These are phyloP conservation scores for Trichoderma pleuroti DNA, from an alignment of 2,329 filamentous ascomycete genomes.

Conservation along the genomic window DNA sequence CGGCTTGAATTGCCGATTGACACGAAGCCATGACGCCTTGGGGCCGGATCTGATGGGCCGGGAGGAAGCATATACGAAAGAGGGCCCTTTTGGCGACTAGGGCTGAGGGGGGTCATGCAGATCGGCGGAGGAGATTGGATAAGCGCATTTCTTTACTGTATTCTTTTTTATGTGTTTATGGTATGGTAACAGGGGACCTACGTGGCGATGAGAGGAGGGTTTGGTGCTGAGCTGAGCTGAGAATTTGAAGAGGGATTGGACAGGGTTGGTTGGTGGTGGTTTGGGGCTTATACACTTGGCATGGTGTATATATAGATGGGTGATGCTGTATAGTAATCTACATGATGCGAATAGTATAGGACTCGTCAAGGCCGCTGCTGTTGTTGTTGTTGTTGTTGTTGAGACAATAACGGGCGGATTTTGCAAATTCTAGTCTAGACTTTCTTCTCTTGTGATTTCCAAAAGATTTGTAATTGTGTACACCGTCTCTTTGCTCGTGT, in stretches of 20 bases:
- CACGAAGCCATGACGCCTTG: neutral
- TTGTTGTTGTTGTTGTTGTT: neutral
- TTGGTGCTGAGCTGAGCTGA: conserved; percentile 4
- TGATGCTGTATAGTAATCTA: neutral
- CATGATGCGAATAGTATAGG: neutral
- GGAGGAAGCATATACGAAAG: neutral
- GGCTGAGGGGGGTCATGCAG: conserved; percentile 1
- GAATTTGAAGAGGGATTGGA: neutral
- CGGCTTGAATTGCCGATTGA: neutral
- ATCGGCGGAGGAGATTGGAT: neutral
- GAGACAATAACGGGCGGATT: neutral
- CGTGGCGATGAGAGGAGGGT: neutral
- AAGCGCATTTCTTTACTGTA: neutral
- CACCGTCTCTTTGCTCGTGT: neutral
- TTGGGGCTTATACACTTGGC: neutral
- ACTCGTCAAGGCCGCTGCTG: neutral
- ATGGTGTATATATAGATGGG: neutral
- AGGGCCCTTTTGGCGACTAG: neutral
- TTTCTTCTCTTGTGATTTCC: neutral
- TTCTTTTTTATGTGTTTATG: neutral
- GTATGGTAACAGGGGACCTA: neutral
- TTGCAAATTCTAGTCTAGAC: neutral
- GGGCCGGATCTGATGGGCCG: neutral
- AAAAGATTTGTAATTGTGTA: neutral
- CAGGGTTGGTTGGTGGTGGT: neutral